Evolutionary conservation across 192 early-diverging fungal species (phyloP).

Genomic region (Backusella tuberculispora): DNA sequence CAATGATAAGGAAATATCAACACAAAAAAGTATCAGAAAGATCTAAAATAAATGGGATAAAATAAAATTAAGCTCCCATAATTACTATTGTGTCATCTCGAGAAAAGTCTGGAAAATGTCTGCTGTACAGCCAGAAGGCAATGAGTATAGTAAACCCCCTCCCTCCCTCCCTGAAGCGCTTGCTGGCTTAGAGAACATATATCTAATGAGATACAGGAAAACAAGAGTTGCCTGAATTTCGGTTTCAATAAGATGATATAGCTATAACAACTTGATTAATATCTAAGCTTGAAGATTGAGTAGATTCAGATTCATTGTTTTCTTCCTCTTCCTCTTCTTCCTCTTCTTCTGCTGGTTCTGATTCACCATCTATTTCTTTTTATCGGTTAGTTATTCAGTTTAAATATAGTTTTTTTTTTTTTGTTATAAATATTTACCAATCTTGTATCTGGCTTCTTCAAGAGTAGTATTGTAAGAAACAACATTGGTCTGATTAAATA

Average conservation of each 20-base stretch:
- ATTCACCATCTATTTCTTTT: slow-evolving; percentile 4
- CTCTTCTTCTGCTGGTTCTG: background rate
- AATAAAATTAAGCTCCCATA: background rate
- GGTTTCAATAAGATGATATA: too few species aligned
- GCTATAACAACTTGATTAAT: too few species aligned
- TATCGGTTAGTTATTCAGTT: background rate
- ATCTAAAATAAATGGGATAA: too few species aligned
- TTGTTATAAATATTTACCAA: slow-evolving; percentile 12
- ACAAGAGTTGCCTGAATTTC: background rate
- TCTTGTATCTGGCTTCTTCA: slow-evolving; percentile 44
- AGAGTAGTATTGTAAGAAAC: slow-evolving; percentile 72
- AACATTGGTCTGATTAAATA: slow-evolving; percentile 74
- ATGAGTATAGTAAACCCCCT: background rate
- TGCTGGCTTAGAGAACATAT: background rate
- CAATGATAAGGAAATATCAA: too few species aligned
- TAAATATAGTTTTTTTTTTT: background rate
- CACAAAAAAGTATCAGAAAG: too few species aligned
- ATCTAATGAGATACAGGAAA: background rate
- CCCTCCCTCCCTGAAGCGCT: background rate
- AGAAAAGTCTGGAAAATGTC: background rate
- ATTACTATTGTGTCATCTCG: background rate
- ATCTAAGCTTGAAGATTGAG: background rate
- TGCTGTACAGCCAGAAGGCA: too few species aligned
- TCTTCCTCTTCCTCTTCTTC: background rate
- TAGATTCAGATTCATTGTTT: background rate